Evolutionary conservation across 202 grass and related monocot species (phyloP).

Genomic region (Sporobolus alterniflorus): DNA sequence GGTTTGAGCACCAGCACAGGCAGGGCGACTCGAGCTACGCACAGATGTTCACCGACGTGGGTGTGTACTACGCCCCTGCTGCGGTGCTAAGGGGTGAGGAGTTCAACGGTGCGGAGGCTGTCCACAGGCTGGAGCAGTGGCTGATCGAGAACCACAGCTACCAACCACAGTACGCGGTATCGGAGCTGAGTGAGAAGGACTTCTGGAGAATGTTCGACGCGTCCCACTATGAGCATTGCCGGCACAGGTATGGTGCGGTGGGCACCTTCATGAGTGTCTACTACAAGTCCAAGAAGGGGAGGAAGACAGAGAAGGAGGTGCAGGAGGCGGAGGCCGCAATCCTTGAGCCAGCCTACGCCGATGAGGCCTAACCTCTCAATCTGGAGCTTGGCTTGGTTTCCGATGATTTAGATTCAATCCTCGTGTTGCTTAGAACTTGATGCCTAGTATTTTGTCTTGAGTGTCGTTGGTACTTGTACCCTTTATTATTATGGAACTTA

Average conservation of each 20-base stretch:
- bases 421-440: no score
- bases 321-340: conserved; percentile 87
- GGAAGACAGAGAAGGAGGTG: conserved; percentile 97
- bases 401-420: background rate
- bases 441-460: no score
- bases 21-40: conserved; percentile 85
- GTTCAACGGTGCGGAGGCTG: conserved; percentile 67
- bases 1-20: conserved; percentile 77
- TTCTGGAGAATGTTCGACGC: conserved; percentile 97
- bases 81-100: conserved; percentile 65
- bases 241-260: conserved; percentile 63
- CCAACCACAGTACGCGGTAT: conserved; percentile 91
- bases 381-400: no score
- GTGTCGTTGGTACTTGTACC: no score
- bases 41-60: conserved; percentile 88
- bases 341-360: conserved; percentile 71
- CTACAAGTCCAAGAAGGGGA: conserved; percentile 95
- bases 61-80: conserved; percentile 79
- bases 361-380: conserved; percentile 49
- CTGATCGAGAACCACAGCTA: conserved; percentile 87
- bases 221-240: conserved; percentile 75
- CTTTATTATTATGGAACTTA: no score
- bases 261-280: conserved; percentile 94
- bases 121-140: conserved; percentile 75
- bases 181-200: conserved; percentile 89